Percentiles rank a stretch among this genome's conserved stretches.
Evolutionary conservation across 2,329 filamentous ascomycete genomes (phyloP).

Genomic region (Orbilia javanica): DNA sequence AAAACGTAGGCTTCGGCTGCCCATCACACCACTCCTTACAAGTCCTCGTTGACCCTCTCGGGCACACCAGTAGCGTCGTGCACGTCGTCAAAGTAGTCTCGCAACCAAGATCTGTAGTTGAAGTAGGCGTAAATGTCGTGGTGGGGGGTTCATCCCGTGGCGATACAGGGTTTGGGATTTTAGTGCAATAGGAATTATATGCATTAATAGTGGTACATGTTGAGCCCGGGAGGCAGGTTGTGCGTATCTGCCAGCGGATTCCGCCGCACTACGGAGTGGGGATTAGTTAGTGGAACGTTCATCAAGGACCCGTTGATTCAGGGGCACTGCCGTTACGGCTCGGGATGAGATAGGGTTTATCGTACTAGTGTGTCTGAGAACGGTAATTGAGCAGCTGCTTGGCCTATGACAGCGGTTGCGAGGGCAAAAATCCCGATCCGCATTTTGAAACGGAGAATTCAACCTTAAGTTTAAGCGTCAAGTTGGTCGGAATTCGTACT

Average conservation of each 20-base stretch:
- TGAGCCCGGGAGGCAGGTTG: conserved; percentile 29
- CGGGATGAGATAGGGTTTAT: background rate
- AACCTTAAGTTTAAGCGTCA: background rate
- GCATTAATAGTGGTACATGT: conserved; percentile 26
- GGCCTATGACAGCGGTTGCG: background rate
- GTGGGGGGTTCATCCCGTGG: conserved; percentile 1
- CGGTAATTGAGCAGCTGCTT: conserved; percentile 19
- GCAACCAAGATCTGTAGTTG: conserved; percentile 1
- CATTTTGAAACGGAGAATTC: conserved; percentile 9
- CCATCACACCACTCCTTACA: conserved; percentile 31
- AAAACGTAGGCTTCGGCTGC: conserved; percentile 23
- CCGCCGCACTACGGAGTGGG: conserved; percentile 16
- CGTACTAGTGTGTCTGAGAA: conserved; percentile 20
- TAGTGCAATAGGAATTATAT: conserved; percentile 20
- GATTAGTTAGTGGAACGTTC: conserved; percentile 6
- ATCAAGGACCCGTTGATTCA: background rate
- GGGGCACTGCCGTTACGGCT: background rate
- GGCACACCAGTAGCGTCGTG: conserved; percentile 35
- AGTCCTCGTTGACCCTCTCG: conserved; percentile 20
- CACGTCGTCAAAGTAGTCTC: conserved; percentile 25
- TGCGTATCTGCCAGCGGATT: conserved; percentile 31
- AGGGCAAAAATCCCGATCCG: background rate
- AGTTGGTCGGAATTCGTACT: background rate
- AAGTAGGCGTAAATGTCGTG: background rate
- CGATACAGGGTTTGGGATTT: background rate